Conservation (phyloP, 2,329 filamentous ascomycete species). For the Ceratocystis huliohia region DNA sequence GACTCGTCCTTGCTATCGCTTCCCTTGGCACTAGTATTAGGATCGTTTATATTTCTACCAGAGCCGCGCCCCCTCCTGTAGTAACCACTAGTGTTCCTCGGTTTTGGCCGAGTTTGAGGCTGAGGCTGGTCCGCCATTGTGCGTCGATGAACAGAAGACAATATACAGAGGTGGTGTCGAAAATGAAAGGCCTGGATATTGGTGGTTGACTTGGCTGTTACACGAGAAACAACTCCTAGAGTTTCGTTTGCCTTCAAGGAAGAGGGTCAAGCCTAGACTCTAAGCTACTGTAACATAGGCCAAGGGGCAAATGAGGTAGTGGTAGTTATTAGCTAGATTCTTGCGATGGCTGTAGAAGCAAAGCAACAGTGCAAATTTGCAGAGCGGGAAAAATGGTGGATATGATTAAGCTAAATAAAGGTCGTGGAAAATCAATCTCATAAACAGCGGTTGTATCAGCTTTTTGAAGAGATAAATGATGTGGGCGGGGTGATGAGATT, state of each 20-base stretch:
- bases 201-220: background rate
- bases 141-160: background rate
- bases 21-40: background rate
- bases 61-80: background rate
- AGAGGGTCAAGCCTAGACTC: background rate
- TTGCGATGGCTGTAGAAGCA: background rate
- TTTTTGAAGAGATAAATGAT: background rate
- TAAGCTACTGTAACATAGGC: background rate
- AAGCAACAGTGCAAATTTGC: background rate
- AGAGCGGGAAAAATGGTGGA: background rate
- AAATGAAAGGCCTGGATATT: background rate
- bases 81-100: background rate
- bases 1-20: background rate
- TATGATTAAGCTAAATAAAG: background rate
- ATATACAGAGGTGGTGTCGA: background rate
- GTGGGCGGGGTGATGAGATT: background rate
- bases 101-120: background rate
- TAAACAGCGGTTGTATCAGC: background rate
- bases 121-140: conserved; percentile 1
- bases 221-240: background rate
- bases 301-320: background rate
- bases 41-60: background rate
- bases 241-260: background rate
- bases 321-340: background rate
- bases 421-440: background rate